Evolutionary conservation across 2,329 filamentous ascomycete genomes (phyloP).

Genomic region (Aspergillus amoenus): DNA sequence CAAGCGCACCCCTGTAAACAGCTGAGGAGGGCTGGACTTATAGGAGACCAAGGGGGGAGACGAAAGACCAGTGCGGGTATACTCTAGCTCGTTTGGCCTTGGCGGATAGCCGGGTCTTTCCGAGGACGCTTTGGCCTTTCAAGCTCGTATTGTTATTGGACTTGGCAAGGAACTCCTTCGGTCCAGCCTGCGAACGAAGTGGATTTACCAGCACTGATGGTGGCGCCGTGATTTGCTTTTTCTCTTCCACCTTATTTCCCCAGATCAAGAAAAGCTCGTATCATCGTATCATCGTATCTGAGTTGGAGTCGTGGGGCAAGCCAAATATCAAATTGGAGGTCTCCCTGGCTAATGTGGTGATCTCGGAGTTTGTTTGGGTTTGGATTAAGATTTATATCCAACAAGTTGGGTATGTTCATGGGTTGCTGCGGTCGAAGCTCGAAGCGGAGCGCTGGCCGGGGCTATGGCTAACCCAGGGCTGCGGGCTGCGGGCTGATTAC

Average conservation of each 20-base stretch:
- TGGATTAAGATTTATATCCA: background rate
- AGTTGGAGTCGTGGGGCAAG: background rate
- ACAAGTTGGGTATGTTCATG: background rate
- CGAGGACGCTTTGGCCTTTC: conserved; percentile 1
- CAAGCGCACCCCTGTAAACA: background rate
- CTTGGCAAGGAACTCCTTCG: conserved; percentile 3
- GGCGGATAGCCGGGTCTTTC: conserved; percentile 8
- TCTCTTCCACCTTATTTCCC: conserved; percentile 1
- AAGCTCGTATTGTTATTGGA: conserved; percentile 4
- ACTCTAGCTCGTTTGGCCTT: background rate
- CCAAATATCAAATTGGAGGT: background rate
- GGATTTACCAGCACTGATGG: conserved; percentile 1
- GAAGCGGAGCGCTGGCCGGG: background rate
- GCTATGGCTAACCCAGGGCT: background rate
- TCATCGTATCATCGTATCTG: background rate
- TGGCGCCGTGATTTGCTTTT: conserved; percentile 8
- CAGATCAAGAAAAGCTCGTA: background rate
- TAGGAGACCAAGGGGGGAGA: background rate
- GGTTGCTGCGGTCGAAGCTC: background rate
- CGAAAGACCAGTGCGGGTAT: background rate
- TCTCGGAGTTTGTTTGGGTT: background rate
- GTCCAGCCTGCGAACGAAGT: conserved; percentile 10
- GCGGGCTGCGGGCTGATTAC: no score
- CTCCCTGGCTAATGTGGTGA: background rate
- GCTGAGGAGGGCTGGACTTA: background rate